A percentile compares a stretch with the other conserved stretches of the same genome.
These are phyloP conservation scores for Conoideocrella luteorostrata DNA, from an alignment of 2,329 filamentous ascomycete genomes.

Conservation along the genomic window DNA sequence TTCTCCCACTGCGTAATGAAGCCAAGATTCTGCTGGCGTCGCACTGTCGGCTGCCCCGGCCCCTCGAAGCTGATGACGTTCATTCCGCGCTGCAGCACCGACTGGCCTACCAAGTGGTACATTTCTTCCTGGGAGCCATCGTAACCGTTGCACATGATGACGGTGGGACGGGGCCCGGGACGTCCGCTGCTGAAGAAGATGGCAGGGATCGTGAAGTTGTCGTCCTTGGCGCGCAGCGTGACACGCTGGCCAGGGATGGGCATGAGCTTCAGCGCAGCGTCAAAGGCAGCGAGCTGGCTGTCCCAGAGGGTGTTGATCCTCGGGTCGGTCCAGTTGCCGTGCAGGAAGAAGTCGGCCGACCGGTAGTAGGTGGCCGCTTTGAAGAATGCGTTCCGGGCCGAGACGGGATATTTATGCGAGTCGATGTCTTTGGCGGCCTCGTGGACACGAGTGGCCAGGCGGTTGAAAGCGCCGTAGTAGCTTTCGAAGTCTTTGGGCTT, in stretches of 20 bases:
- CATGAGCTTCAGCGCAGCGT: slow-evolving; percentile 30
- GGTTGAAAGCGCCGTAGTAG: slow-evolving; percentile 16
- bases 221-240: slow-evolving; percentile 17
- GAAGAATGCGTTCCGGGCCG: slow-evolving; percentile 24
- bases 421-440: slow-evolving; percentile 15
- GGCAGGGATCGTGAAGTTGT: slow-evolving; percentile 27
- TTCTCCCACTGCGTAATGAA: too few species aligned
- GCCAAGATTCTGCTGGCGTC: too few species aligned
- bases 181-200: slow-evolving; percentile 25
- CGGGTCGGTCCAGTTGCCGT: slow-evolving; percentile 33
- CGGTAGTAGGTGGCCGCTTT: slow-evolving; percentile 36
- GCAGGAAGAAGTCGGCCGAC: slow-evolving; percentile 34
- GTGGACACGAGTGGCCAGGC: slow-evolving; percentile 16
- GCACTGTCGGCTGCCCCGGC: too few species aligned
- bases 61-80: slow-evolving; percentile 39
- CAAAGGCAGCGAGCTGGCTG: slow-evolving; percentile 27
- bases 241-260: slow-evolving; percentile 29
- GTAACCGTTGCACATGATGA: slow-evolving; percentile 36
- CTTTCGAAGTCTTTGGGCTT: slow-evolving; percentile 17
- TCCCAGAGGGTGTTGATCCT: slow-evolving; percentile 32
- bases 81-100: slow-evolving; percentile 31
- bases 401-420: slow-evolving; percentile 16
- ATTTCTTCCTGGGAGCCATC: slow-evolving; percentile 39
- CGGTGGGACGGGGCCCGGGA: slow-evolving; percentile 23
- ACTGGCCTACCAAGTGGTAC: slow-evolving; percentile 28